Conservation (phyloP, 306 rosid species). For the Rosa chinensis region DNA sequence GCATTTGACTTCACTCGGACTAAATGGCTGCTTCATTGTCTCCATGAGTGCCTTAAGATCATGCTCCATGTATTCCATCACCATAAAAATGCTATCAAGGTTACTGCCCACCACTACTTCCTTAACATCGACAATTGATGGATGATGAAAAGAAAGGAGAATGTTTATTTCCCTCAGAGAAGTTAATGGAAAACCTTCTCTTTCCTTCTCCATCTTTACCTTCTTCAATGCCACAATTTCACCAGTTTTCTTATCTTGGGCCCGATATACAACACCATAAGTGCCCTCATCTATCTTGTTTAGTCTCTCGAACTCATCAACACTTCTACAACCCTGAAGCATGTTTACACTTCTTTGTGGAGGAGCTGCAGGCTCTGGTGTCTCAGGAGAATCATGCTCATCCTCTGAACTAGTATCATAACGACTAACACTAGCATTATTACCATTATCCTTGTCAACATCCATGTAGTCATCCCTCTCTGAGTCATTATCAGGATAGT, state of each 20-base stretch:
- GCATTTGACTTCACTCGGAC: conserved; percentile 99
- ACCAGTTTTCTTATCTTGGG: conserved; percentile 84
- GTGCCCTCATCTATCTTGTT: conserved; percentile 99
- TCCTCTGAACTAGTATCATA: conserved; percentile 67
- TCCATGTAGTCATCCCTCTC: conserved; percentile 74
- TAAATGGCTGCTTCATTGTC: conserved; percentile 93
- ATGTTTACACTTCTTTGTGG: conserved; percentile 80
- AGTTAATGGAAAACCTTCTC: conserved; percentile 96
- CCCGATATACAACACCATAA: conserved; percentile 98
- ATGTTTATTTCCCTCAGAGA: conserved; percentile 97
- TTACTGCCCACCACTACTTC: conserved; percentile 99
- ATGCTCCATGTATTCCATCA: conserved; percentile 99
- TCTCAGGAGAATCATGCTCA: conserved; percentile 45
- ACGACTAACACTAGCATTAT: conserved; percentile 51
- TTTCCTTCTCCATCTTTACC: conserved; percentile 99
- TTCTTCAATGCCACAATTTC: conserved; percentile 97
- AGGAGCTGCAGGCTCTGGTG: conserved; percentile 57
- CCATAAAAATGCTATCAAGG: conserved; percentile 99
- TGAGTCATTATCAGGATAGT: conserved; percentile 44
- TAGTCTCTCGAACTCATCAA: conserved; percentile 96
- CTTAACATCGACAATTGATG: conserved; percentile 92
- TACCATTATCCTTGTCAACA: conserved; percentile 50
- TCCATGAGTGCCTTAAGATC: conserved; percentile 97
- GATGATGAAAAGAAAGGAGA: conserved; percentile 98
- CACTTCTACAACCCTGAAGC: conserved; percentile 99